These are phyloP conservation scores for Yarrowia yakushimensis DNA, from an alignment of 805 yeast genomes.

Conservation along the genomic window DNA sequence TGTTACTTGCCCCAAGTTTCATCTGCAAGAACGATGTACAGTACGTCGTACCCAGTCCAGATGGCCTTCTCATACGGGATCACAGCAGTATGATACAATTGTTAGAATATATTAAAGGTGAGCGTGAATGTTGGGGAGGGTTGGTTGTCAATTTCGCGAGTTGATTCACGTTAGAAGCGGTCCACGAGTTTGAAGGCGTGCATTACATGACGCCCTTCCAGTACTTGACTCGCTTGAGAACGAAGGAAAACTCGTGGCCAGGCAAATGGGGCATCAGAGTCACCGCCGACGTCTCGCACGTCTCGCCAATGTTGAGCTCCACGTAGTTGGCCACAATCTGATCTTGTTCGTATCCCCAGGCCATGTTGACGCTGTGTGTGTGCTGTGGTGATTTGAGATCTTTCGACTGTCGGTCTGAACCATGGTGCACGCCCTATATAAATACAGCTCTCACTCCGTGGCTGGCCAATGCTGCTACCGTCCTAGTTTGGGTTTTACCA, in stretches of 20 bases:
- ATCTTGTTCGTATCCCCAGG: slow-evolving; percentile 16
- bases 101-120: background rate
- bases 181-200: too few relatives aligned
- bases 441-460: background rate
- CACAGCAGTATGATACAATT: background rate
- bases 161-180: too few relatives aligned
- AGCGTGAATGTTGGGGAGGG: too few relatives aligned
- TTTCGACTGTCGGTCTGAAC: too few relatives aligned
- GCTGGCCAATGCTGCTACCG: slow-evolving; percentile 6
- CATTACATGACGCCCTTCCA: background rate
- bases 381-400: too few relatives aligned
- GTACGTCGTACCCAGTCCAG: too few relatives aligned
- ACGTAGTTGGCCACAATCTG: slow-evolving; percentile 16
- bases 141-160: too few relatives aligned
- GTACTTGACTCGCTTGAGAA: slow-evolving; percentile 6
- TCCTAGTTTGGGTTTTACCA: slow-evolving; percentile 12
- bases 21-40: too few relatives aligned
- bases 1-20: too few relatives aligned
- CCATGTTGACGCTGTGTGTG: background rate
- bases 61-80: too few relatives aligned
- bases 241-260: background rate
- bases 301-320: slow-evolving; percentile 13
- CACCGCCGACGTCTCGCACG: slow-evolving; percentile 13
- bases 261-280: slow-evolving; percentile 19
- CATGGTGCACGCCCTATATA: background rate